These are phyloP conservation scores for Aspergillus pseudoglaucus DNA, from an alignment of 2,329 filamentous ascomycete genomes.

Conservation along the genomic window DNA sequence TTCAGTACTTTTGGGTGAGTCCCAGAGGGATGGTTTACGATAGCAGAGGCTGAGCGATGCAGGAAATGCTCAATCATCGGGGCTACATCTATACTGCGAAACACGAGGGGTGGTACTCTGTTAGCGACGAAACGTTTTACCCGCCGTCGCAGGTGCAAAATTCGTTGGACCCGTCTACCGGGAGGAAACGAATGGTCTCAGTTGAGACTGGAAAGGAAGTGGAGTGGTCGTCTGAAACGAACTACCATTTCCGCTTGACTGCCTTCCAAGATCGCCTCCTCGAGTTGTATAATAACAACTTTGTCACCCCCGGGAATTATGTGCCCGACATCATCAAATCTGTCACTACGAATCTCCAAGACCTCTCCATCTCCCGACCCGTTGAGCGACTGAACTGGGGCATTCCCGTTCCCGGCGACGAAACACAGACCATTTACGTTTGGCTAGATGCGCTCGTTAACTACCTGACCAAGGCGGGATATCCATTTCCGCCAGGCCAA, in stretches of 20 bases:
- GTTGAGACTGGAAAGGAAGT: constrained; percentile 86
- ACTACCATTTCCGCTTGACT: constrained; percentile 91
- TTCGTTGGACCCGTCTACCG: constrained; percentile 70
- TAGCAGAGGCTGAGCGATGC: constrained; percentile 6
- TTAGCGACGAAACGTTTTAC: constrained; percentile 96
- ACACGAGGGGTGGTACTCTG: constrained; percentile 93
- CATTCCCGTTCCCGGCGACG: constrained; percentile 77
- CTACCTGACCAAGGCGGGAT: constrained; percentile 82
- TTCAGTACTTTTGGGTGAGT: constrained; percentile 76
- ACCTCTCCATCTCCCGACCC: constrained; percentile 84
- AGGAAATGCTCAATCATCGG: constrained; percentile 63
- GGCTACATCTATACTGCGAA: constrained; percentile 77
- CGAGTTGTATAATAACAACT: constrained; percentile 72
- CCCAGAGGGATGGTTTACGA: neutral
- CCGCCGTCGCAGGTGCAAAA: constrained; percentile 68
- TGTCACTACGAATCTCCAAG: constrained; percentile 70
- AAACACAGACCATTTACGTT: constrained; percentile 87
- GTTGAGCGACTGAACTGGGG: constrained; percentile 75
- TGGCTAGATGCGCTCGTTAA: constrained; percentile 96
- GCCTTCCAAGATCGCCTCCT: constrained; percentile 73
- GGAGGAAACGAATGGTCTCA: constrained; percentile 73
- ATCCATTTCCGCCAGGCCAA: constrained; percentile 62
- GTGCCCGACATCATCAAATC: constrained; percentile 74
- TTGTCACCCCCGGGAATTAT: constrained; percentile 65
- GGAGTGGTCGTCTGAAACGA: constrained; percentile 87